Evolutionary conservation across 1,139 yeast species (phyloP), one percentile per base, ranked within the genome.

Genomic region (Eremothecium sinecaudum): DNA sequence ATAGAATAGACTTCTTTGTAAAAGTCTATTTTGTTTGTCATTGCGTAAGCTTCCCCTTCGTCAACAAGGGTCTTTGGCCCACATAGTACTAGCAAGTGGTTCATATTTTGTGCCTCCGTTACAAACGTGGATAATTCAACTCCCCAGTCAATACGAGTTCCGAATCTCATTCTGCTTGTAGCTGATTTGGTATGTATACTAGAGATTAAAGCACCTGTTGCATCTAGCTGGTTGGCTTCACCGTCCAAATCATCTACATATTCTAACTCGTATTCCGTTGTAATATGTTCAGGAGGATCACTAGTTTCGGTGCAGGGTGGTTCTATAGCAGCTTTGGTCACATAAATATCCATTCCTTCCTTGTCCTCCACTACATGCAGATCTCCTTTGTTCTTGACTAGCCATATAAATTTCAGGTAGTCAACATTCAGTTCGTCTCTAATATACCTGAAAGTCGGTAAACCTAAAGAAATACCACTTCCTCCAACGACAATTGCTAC

Each of bases 401-500:
- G 34, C 61, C 61, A 56, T 10, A 51, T 35, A 9, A 54, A 28
- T 28, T 44, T 45, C 6, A 53, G 20, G 25, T 40, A 43, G 15
- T 42, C 39, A 17, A 43, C 36, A 37, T 36, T 40, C 18, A 29
- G 32, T 11, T 28, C 32, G 16, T 37, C 35, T 55, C 39, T 39
- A 28, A 74, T 64, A 43, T 63, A 59, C 20, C 61, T 62, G 44
- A 67, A 62, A 3, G 79, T 41, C 0, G 93, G 82, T 2, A 83
- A 60, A 0, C 86, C 93, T 46, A 75, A 73, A 0, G 94, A 79
- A 10, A 87, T 70, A 0, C 96, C 97, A 3, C 92, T 75, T 0
- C 97, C 97, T 6, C 96, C 97, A 35, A 84, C 81, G 4, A 86
- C 63, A 9, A 86, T 67, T 13, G 67, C 57, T 1, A 77, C 69